Percentiles rank a stretch among this genome's conserved stretches.
Conservation (phyloP, 2,329 filamentous ascomycete genomes). For the Phialophora verrucosa region DNA sequence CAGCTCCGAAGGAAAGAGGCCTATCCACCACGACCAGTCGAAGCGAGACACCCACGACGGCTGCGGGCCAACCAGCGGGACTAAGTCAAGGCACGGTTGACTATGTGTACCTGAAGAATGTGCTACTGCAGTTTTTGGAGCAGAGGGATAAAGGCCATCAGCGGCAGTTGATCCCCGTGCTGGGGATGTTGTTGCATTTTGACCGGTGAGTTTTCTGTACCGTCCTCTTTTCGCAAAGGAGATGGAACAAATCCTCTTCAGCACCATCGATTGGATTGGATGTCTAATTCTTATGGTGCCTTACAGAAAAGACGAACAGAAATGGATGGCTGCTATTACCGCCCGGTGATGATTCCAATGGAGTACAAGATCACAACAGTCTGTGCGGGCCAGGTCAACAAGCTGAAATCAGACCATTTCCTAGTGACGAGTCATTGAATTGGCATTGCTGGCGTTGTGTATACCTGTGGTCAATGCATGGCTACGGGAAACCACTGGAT, state of each 20-base stretch:
- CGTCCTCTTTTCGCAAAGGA: not conserved
- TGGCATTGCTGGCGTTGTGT: not conserved
- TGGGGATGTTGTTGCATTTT: conserved; percentile 70
- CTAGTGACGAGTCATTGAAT: not conserved
- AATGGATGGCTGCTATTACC: conserved; percentile 72
- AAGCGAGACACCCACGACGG: conserved; percentile 48
- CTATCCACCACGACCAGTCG: conserved; percentile 44
- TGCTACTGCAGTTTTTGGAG: conserved; percentile 69
- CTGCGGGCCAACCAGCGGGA: conserved; percentile 25
- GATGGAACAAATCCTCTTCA: not conserved
- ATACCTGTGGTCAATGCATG: not conserved
- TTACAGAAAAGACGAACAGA: conserved; percentile 8
- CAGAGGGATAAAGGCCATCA: conserved; percentile 72
- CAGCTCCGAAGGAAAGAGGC: conserved; percentile 53
- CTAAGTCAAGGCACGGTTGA: conserved; percentile 52
- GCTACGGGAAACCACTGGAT: not conserved
- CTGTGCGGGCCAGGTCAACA: not conserved
- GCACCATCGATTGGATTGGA: not conserved
- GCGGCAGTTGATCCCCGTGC: conserved; percentile 68
- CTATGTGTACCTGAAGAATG: conserved; percentile 70
- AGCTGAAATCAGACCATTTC: not conserved
- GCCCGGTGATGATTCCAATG: conserved; percentile 46
- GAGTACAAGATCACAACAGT: not conserved
- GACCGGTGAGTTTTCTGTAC: conserved; percentile 58
- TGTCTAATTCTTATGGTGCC: not conserved